Base-by-base conservation (phyloP, 768 basidiomycete genomes). In the Exidia glandulosa region DNA sequence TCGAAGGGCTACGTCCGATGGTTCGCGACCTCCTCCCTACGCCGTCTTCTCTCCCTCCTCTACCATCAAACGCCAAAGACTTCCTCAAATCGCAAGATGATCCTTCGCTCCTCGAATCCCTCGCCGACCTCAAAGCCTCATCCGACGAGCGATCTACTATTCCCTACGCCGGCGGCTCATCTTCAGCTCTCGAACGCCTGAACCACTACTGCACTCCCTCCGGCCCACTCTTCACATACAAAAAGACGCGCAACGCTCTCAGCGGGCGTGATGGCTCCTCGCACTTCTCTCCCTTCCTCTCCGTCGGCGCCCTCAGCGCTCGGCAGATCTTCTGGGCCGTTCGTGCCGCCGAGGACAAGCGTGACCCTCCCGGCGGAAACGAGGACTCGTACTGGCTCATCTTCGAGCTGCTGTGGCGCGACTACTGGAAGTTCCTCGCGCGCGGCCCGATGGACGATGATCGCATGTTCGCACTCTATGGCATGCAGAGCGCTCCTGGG, bases 341-440 rank as follows among this genome's bases (percentile, higher is more conserved):
- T 32, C 66, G 60, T 59, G 67, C 71, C 27, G 69, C 69, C 56
- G 41, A 45, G 41, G 41, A 45, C 16, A 45, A 19, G 41, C 41
- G 41, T 19, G 41, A 45, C 6, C 6, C n/a, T n/a, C n/a, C 16
- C 9, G 41, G 41, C 41, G 41, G 41, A 5, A 68, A 69, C 30
- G 67, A 72, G 50, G 73, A 72, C 60, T 72, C 72, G 6, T 73
- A 75, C 59, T 75, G 74, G 66, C 61, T 71, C 23, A 62, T 64
- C 29, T 71, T 71, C 45, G 69, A 78, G 63, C 64, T 78, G 2
- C 69, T 76, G 14, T 76, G 75, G 75, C 61, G 76, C 3, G 75
- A 77, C 59, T 76, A 72, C 65, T 76, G 76, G 67, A 67, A 69
- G 56, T 73, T 67, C 60, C 41, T 45, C 5, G 41, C 41, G 10